Conservation (phyloP, 768 basidiomycete species). For the Hypsizygus marmoreus region DNA sequence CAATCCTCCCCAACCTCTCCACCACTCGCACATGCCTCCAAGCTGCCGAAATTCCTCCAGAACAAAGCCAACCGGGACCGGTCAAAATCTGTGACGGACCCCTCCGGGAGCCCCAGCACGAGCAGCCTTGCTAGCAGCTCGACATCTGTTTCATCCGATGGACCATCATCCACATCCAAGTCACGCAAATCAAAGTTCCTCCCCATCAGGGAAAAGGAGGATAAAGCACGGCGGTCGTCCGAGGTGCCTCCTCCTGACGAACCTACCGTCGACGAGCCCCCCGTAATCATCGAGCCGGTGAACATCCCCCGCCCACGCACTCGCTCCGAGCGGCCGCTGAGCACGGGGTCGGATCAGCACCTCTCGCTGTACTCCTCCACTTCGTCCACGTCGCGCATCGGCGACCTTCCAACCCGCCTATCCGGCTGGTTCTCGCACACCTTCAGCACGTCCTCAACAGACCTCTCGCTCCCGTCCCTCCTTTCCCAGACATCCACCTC, state of each 20-base stretch:
- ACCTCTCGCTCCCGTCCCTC: conserved; percentile 66
- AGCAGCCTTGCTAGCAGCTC: conserved; percentile 36
- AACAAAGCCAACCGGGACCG: conserved; percentile 60
- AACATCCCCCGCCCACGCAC: conserved; percentile 54
- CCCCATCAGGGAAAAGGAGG: conserved; percentile 36
- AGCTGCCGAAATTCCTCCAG: conserved; percentile 69
- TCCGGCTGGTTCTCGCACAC: conserved; percentile 84
- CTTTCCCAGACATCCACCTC: conserved; percentile 43
- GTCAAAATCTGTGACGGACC: conserved; percentile 51
- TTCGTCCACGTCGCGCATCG: conserved; percentile 52
- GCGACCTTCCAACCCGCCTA: conserved; percentile 73
- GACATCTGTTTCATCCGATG: conserved; percentile 27
- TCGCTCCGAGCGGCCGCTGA: conserved; percentile 57
- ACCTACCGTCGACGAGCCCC: conserved; percentile 46
- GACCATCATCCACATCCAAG: conserved; percentile 25
- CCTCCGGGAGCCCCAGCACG: conserved; percentile 43
- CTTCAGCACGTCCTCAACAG: conserved; percentile 69
- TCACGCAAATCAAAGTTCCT: conserved; percentile 35
- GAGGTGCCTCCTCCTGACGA: conserved; percentile 7
- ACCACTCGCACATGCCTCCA: conserved; percentile 44
- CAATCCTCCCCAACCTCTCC: conserved; percentile 45
- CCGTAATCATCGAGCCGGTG: conserved; percentile 69
- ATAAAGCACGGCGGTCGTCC: conserved; percentile 19
- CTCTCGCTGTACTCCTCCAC: conserved; percentile 46
- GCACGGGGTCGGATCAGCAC: conserved; percentile 33